Evolutionary conservation across 176 grass and related monocot species (phyloP).

Genomic region (Carex scoparia): DNA sequence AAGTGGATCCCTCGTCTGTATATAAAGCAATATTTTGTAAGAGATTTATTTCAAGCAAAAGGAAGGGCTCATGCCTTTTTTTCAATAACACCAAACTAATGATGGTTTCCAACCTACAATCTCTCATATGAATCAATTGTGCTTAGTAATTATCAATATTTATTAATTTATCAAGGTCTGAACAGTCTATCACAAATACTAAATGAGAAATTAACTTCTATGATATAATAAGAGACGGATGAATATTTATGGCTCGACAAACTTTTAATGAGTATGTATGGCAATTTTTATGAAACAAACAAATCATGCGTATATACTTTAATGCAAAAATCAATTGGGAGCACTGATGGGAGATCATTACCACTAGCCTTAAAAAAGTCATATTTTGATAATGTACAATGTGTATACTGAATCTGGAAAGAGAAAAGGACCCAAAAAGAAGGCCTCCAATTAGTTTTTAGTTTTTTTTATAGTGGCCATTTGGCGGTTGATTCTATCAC

Average conservation of each 20-base stretch:
- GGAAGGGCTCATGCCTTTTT: too few relatives aligned
- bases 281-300: neutral
- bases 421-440: neutral
- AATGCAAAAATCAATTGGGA: neutral
- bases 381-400: neutral
- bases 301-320: neutral
- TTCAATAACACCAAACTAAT: too few relatives aligned
- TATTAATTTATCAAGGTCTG: neutral
- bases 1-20: too few relatives aligned
- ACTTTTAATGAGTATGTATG: neutral
- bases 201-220: neutral
- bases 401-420: neutral
- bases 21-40: neutral
- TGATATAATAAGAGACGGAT: too few relatives aligned
- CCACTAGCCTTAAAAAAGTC: neutral
- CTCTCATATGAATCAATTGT: too few relatives aligned
- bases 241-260: neutral
- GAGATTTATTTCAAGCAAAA: neutral
- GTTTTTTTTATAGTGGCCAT: neutral
- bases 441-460: neutral
- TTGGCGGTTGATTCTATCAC: constrained; percentile 9
- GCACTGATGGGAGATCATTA: neutral
- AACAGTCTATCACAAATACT: neutral
- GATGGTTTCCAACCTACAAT: too few relatives aligned
- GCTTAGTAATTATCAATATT: too few relatives aligned